Evolutionary conservation across 2,329 filamentous ascomycete species (phyloP), one percentile per base, ranked within the genome.

Genomic region (Geosmithia putterillii): DNA sequence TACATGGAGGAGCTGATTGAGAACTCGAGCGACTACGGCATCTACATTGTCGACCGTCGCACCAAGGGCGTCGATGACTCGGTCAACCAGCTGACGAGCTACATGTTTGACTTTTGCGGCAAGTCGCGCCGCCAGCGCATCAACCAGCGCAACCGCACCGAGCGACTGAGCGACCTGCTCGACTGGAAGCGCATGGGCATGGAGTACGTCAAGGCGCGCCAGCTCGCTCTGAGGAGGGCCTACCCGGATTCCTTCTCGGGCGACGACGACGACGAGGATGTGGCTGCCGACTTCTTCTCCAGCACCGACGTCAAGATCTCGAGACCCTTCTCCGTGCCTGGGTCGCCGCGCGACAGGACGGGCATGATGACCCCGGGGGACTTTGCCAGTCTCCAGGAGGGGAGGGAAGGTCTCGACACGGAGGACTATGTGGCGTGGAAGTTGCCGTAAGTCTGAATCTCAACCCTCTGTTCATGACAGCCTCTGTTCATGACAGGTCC

Each of bases 101-200:
- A 58, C 54, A 96, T 98, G 90, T 92, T 81, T 58, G 87, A 96
- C 40, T 98, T 95, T 59, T 83, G 84, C 48, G 76, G 75, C 58
- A 98, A 98, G 79, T 94, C 86, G 63, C 84, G 88, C 45, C 81
- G 92, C 47, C 92, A 98, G 65, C 86, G 92, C 42, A 98, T 98
- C 74, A 98, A 98, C 73, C 92, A 96, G 69, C 80, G 92, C 41
- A 98, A 98, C 66, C 80, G 92, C 44, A 98, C 92, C 0, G 92
- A 98, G 70, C 80, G 92, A 40, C 70, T 98, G 44, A 94, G 88
- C 57, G 92, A 98, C 60, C 71, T 98, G 47, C 74, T 98, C 36
- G 92, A 98, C 66, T 98, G 92, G 92, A 96, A 96, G 75, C 78
- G 92, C 41, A 98, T 98, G 92, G 92, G 92, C 19, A 83, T 96